These are phyloP conservation scores for Solidago caesia DNA, from an alignment of 129 eudicot species.

Conservation along the genomic window DNA sequence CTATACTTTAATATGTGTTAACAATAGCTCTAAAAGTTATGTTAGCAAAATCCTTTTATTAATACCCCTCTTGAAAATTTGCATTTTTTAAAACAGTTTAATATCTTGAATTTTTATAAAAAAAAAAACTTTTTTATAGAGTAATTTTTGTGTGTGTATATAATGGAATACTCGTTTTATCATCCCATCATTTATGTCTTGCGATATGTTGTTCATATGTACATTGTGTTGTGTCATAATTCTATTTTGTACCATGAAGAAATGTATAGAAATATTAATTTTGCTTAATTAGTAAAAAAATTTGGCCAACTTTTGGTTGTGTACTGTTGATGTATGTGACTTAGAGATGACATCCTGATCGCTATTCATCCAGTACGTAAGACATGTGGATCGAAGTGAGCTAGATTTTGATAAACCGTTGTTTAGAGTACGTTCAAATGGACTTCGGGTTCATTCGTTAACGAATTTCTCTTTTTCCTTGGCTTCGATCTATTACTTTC, in stretches of 20 bases:
- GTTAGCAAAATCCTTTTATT: not conserved
- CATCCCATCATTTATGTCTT: not conserved
- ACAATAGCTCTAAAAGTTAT: no score
- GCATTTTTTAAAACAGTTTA: not conserved
- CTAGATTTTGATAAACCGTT: not conserved
- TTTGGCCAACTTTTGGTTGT: not conserved
- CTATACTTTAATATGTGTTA: no score
- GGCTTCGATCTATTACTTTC: conserved; percentile 32
- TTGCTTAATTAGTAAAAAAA: not conserved
- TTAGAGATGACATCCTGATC: conserved; percentile 96
- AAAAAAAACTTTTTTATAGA: not conserved
- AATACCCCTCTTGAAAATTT: not conserved
- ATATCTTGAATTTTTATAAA: not conserved
- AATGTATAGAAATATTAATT: not conserved
- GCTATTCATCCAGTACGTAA: conserved; percentile 77
- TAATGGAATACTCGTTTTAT: not conserved
- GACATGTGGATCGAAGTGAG: not conserved
- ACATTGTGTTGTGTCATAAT: not conserved
- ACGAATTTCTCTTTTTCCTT: not conserved
- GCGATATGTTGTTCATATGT: not conserved
- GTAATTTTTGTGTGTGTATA: no score
- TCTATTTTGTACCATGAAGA: not conserved
- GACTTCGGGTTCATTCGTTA: not conserved
- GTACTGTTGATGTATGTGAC: not conserved
- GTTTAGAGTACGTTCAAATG: no score